Conservation (phyloP, 1,284 basidiomycete species). For the Cryptococcus sp. region DNA sequence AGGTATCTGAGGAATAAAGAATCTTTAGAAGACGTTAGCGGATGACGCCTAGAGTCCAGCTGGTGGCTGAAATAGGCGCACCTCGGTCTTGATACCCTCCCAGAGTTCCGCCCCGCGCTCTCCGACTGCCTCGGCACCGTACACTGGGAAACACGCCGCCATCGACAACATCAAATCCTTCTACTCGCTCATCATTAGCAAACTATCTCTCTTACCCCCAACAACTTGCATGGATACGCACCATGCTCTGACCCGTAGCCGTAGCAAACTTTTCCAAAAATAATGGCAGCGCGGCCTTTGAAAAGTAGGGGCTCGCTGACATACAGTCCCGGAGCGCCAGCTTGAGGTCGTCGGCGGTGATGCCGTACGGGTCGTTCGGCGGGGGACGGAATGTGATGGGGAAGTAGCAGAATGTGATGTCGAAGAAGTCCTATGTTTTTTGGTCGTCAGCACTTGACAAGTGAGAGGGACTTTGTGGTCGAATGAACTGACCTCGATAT, state of each 20-base stretch:
- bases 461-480: not conserved
- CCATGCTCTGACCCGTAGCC: slow-evolving; percentile 79
- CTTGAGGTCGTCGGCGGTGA: slow-evolving; percentile 83
- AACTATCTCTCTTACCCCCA: not conserved
- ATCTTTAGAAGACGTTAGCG: slow-evolving; percentile 56
- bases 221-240: slow-evolving; percentile 38
- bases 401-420: slow-evolving; percentile 97
- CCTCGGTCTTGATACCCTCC: slow-evolving; percentile 84
- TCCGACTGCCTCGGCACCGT: slow-evolving; percentile 63
- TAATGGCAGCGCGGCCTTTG: slow-evolving; percentile 76
- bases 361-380: slow-evolving; percentile 90
- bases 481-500: slow-evolving; percentile 64
- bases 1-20: slow-evolving; percentile 77
- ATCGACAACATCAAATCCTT: slow-evolving; percentile 77
- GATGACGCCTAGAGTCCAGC: not conserved
- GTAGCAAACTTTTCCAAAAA: slow-evolving; percentile 90
- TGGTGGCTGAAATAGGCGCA: slow-evolving; percentile 38
- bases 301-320: slow-evolving; percentile 75
- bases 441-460: not conserved
- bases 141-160: slow-evolving; percentile 70
- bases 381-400: slow-evolving; percentile 96
- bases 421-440: slow-evolving; percentile 73
- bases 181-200: slow-evolving; percentile 51
- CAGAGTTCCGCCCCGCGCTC: slow-evolving; percentile 71
- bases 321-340: slow-evolving; percentile 65